Evolutionary conservation across 352 stramenopile species (phyloP), one percentile per base, ranked within the genome.

Genomic region (Globisporangium sylvaticum): DNA sequence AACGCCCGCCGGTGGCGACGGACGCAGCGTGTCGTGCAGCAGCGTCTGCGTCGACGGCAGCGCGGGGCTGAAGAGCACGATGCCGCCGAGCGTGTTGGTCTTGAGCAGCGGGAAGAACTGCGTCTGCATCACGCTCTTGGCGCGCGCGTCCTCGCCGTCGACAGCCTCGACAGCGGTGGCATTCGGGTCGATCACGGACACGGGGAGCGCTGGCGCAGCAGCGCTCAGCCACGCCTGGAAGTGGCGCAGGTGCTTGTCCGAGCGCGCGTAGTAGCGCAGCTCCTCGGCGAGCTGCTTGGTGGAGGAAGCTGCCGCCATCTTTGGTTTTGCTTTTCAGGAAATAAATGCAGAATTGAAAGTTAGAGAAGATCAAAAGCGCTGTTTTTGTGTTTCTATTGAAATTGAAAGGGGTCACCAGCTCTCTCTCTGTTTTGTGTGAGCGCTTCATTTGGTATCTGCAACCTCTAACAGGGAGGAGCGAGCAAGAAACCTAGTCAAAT

Each of bases 31-130:
- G 50, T 92, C 80, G 64, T 92, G 87, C 57, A 96, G 77, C 31
- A 93, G 68, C 60, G 84, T 96, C 70, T 96, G 89, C 69, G 89
- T 96, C 27, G 89, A 96, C 48, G 71, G 70, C 25, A 96, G 64
- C 60, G 78, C 75, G 27, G 84, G 78, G 67, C 76, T 79, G 75
- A 84, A 94, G 50, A 96, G 83, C 74, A 95, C 77, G 44, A 92
- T 59, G 15, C 80, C 64, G 24, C 85, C 89, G 31, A 96, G 81
- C 58, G 70, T 55, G 25, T 86, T 70, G 25, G 89, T 96, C 27
- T 71, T 68, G 1, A 94, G 71, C 6, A 83, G 75, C 25, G 81
- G 76, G 66, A 93, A 81, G 3, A 87, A 31, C 60, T 70, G 74
- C 22, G 50, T 55, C 7, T 59, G 50, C 57, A 65, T 54, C 25